Evolutionary conservation across 2,329 filamentous ascomycete genomes (phyloP), one percentile per base, ranked within the genome.

Genomic region (Penicillium sp.): DNA sequence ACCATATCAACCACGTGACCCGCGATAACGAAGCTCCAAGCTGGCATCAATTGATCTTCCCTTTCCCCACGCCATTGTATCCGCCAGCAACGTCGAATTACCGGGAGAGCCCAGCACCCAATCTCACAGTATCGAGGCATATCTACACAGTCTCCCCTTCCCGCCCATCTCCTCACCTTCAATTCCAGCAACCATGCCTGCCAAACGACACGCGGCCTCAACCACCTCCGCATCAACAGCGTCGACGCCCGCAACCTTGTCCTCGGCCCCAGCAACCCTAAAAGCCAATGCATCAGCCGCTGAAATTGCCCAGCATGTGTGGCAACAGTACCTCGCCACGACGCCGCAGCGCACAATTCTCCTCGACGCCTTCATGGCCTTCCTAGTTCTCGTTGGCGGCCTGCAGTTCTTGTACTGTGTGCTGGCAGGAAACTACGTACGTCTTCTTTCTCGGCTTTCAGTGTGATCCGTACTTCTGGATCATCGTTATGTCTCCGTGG

Each of bases 341-440:
- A 99, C 94, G 40, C 86, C 92, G 42, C 92, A 96, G 80, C 85
- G 92, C 57, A 92, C 88, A 43, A 94, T 95, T 81, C 82, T 99
- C 55, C 82, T 97, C 56, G 94, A 99, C 72, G 82, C 83, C 31
- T 99, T 99, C 73, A 86, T 99, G 83, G 83, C 75, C 3, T 99
- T 96, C 72, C 77, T 99, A 53, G 84, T 94, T 20, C 79, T 86
- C 1, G 89, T 95, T 4, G 94, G 91, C 45, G 90, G 78, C n/a
- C 72, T 97, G 65, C 94, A 99, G 75, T 97, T 99, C 73, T 71
- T 89, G 54, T 99, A 99, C 76, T 96, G 92, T 71, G 79, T 96
- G 50, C 68, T 97, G 62, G 90, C 85, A 48, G 94, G 94, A 60
- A 97, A 96, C 75, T 99, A 92, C 68, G 94, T 99, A 82, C 56